Percentiles rank a stretch among this genome's conserved stretches.
Evolutionary conservation across 2,329 filamentous ascomycete genomes (phyloP).

Genomic region (Leptoxyphium fumago): DNA sequence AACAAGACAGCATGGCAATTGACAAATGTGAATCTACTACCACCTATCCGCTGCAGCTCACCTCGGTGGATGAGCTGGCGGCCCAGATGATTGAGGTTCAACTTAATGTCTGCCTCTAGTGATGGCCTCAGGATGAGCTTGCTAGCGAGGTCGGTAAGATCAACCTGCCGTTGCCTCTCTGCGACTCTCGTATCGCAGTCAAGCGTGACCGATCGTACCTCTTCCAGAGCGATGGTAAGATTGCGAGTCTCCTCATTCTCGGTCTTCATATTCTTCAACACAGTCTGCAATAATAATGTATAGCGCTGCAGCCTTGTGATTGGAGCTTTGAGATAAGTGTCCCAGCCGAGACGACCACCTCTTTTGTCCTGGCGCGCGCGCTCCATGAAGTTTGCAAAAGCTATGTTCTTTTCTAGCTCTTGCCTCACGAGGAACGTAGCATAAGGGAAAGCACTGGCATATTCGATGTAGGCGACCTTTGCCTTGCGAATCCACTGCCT

Average conservation of each 20-base stretch:
- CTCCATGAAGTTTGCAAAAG: constrained; percentile 78
- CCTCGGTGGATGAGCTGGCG: constrained; percentile 79
- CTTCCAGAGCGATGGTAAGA: constrained; percentile 68
- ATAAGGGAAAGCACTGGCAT: constrained; percentile 73
- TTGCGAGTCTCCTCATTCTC: constrained; percentile 87
- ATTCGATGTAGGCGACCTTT: constrained; percentile 75
- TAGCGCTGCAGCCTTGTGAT: constrained; percentile 90
- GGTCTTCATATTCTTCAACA: constrained; percentile 66
- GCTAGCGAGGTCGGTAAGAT: constrained; percentile 66
- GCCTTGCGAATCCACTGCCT: constrained; percentile 97
- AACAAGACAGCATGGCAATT: constrained; percentile 90
- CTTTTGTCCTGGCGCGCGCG: constrained; percentile 62
- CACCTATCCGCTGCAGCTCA: constrained; percentile 76
- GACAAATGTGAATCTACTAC: constrained; percentile 80
- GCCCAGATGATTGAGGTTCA: constrained; percentile 89
- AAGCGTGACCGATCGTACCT: constrained; percentile 75
- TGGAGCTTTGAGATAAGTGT: constrained; percentile 83
- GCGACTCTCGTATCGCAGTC: constrained; percentile 89
- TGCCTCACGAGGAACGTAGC: constrained; percentile 71
- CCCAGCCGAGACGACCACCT: constrained; percentile 78
- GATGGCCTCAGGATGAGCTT: constrained; percentile 77
- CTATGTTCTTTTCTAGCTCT: constrained; percentile 68
- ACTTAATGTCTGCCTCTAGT: constrained; percentile 65
- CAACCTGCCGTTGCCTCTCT: constrained; percentile 82
- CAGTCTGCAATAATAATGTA: constrained; percentile 64